Evolutionary conservation across 2,329 filamentous ascomycete genomes (phyloP), one percentile per base, ranked within the genome.

Genomic region (Penicillium vulpinum): DNA sequence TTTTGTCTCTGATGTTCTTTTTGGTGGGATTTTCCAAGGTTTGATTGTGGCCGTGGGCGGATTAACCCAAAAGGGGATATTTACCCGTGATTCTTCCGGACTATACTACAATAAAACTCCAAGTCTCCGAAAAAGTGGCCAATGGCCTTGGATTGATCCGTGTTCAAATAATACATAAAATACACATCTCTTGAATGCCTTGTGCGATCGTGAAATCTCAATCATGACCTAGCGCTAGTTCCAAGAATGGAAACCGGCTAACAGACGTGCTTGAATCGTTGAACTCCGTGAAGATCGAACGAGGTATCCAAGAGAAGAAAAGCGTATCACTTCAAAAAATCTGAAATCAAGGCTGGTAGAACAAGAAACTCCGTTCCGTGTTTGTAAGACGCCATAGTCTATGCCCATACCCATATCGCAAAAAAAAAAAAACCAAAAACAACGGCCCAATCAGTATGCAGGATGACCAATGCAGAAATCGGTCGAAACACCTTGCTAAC

Each of bases 31-130:
- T 67, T 67, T 46, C 44, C 44, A 46, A 46, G 44, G 44, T 46
- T 67, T 62, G 63, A 67, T 66, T 67, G 64, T 67, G 64, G 64
- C 64, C 62, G 41, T 24, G 41, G 7, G 2, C 63, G 64, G 64
- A 67, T 61, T 45, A 65, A 63, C 56, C 44, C 2, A 33, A 58
- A 28, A n/a, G 0, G 56, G 61, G 6, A 26, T 16, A 31, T 61
- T 66, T 58, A 2, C 48, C 64, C 64, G 56, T 10, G 3, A 26
- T 49, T 47, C 3, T 39, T 51, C 53, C 59, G 54, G 54, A 58
- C 50, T 62, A 62, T 62, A 60, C 4, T 29, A 41, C 18, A 38
- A n/a, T 16, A 28, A 38, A 16, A 43, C 21, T 33, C 11, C 11
- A 1, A 15, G 16, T 28, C 5, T 33, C 31, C 31, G 7, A 40